Conservation (phyloP, 306 rosid species). For the Ammopiptanthus mongolicus region DNA sequence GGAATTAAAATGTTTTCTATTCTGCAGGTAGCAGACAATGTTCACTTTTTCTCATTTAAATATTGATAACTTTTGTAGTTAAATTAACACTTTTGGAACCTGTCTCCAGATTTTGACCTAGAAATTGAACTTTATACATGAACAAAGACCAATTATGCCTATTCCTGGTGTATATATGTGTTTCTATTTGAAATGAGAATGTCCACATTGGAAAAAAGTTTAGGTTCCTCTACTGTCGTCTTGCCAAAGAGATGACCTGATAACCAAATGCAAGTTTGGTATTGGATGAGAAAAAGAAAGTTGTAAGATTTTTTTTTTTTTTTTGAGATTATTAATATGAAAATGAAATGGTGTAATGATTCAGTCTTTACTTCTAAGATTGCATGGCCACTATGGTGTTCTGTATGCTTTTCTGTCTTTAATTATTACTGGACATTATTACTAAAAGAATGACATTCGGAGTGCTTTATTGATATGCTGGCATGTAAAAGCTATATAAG, state of each 20-base stretch:
- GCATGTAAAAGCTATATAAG: not conserved
- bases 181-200: conserved; percentile 1
- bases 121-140: not conserved
- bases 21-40: not conserved
- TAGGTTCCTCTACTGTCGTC: not conserved
- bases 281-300: not conserved
- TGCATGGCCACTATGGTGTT: not conserved
- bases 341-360: not conserved
- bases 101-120: not conserved
- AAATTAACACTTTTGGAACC: not conserved
- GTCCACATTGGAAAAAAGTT: not conserved
- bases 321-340: not conserved
- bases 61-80: not conserved
- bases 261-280: not conserved
- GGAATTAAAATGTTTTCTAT: not conserved
- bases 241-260: not conserved
- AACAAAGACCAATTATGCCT: not conserved
- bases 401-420: not conserved
- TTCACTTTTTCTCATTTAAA: not conserved
- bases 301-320: not conserved
- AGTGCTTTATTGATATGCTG: not conserved
- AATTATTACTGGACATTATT: not conserved
- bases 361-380: not conserved
- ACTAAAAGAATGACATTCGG: not conserved
- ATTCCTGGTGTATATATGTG: not conserved